These are phyloP conservation scores for Arctostaphylos glauca DNA, from an alignment of 148 eudicot species.

Conservation along the genomic window DNA sequence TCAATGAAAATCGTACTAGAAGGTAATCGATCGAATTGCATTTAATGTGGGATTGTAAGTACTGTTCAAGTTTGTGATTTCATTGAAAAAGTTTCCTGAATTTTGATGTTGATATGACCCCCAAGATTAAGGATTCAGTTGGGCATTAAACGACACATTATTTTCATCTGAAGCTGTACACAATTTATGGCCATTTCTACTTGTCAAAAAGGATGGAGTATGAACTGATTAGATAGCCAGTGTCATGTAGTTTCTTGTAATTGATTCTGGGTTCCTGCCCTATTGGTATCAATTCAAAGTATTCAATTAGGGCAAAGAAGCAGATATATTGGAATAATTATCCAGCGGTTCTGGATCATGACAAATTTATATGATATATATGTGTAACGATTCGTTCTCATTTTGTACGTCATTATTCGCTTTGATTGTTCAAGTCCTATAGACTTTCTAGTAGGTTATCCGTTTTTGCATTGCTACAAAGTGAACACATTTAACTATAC, in stretches of 20 bases:
- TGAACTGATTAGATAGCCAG: not conserved
- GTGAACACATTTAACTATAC: too few relatives aligned
- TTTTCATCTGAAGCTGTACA: not conserved
- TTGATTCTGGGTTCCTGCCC: not conserved
- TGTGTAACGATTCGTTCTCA: too few relatives aligned
- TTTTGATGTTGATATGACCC: too few relatives aligned
- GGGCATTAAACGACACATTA: not conserved
- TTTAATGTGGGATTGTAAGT: not conserved
- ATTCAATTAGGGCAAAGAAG: not conserved
- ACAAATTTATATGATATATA: too few relatives aligned
- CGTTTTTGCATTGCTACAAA: too few relatives aligned
- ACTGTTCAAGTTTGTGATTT: not conserved
- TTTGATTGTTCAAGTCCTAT: too few relatives aligned
- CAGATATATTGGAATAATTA: not conserved
- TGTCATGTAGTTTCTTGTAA: not conserved
- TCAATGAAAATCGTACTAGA: too few relatives aligned
- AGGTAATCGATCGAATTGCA: too few relatives aligned
- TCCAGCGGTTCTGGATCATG: too few relatives aligned
- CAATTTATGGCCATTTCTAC: not conserved
- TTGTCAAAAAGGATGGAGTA: not conserved
- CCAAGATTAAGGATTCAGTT: too few relatives aligned
- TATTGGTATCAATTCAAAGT: not conserved
- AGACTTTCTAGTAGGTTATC: too few relatives aligned
- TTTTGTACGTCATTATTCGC: too few relatives aligned
- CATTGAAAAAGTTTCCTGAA: not conserved